These are phyloP conservation scores for Aspergillus proliferans DNA, from an alignment of 2,329 filamentous ascomycete species.

Conservation along the genomic window DNA sequence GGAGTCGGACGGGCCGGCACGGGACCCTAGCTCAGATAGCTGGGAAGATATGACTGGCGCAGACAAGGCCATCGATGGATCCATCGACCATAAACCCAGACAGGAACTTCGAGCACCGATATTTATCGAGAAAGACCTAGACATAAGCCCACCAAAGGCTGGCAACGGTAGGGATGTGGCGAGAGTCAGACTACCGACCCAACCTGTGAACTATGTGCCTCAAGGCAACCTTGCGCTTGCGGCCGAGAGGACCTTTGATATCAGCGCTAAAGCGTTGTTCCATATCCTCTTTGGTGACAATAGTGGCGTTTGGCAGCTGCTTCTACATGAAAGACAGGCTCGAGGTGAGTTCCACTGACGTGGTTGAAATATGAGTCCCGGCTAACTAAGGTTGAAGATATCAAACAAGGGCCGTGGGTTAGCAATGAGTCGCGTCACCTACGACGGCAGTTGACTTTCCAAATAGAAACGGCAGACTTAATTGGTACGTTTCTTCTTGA, in stretches of 20 bases:
- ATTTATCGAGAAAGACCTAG: conserved; percentile 57
- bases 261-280: conserved; percentile 90
- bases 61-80: conserved; percentile 50
- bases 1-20: conserved; percentile 55
- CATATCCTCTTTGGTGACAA: conserved; percentile 96
- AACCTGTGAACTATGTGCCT: conserved; percentile 77
- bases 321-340: conserved; percentile 77
- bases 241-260: conserved; percentile 75
- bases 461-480: conserved; percentile 61
- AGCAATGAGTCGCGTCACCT: conserved; percentile 63
- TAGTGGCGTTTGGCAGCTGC: conserved; percentile 84
- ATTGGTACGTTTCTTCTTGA: conserved; percentile 46
- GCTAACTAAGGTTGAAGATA: conserved; percentile 43
- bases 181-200: conserved; percentile 75
- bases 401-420: conserved; percentile 81
- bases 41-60: conserved; percentile 76
- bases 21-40: conserved; percentile 73
- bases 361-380: neutral
- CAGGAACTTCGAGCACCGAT: conserved; percentile 53
- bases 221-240: conserved; percentile 70
- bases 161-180: conserved; percentile 44
- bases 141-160: conserved; percentile 37
- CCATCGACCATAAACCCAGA: conserved; percentile 32
- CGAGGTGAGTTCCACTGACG: conserved; percentile 39
- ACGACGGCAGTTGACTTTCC: conserved; percentile 73